These are phyloP conservation scores for Arachis hypogaea DNA, from an alignment of 306 rosid species.

Conservation along the genomic window DNA sequence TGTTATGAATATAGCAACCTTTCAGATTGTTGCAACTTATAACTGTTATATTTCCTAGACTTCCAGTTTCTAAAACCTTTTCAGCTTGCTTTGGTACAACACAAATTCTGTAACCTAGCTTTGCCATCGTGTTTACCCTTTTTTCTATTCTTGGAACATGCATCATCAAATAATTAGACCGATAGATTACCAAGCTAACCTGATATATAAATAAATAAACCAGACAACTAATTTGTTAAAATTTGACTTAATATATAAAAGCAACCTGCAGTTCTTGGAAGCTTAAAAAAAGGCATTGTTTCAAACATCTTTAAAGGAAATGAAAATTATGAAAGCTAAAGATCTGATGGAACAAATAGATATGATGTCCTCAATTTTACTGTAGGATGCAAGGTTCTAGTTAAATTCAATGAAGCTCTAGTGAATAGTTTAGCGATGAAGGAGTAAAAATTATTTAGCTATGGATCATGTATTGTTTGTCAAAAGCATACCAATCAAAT, in stretches of 20 bases:
- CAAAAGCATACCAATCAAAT: conserved; percentile 7
- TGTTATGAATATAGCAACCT: conserved; percentile 58
- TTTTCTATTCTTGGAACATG: conserved; percentile 89
- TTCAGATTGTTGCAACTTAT: conserved; percentile 77
- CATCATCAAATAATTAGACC: background rate
- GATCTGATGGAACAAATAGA: no score
- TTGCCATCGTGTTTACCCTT: conserved; percentile 70
- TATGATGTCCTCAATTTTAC: no score
- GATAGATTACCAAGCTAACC: no score
- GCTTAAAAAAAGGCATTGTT: background rate
- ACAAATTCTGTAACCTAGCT: conserved; percentile 79
- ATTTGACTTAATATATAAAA: background rate
- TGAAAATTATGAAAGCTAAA: no score
- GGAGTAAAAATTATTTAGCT: background rate
- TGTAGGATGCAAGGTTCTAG: no score
- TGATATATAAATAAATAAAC: no score
- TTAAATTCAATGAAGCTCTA: no score
- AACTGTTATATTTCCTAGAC: conserved; percentile 46
- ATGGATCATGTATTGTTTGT: background rate
- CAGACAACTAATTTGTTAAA: no score
- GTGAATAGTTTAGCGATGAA: no score
- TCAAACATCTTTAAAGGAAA: no score
- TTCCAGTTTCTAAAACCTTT: conserved; percentile 45
- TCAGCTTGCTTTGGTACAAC: conserved; percentile 71
- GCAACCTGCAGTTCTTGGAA: conserved; percentile 20